Evolutionary conservation across 371 early-diverging fungal species (phyloP).

Genomic region (Zancudomyces culisetae): DNA sequence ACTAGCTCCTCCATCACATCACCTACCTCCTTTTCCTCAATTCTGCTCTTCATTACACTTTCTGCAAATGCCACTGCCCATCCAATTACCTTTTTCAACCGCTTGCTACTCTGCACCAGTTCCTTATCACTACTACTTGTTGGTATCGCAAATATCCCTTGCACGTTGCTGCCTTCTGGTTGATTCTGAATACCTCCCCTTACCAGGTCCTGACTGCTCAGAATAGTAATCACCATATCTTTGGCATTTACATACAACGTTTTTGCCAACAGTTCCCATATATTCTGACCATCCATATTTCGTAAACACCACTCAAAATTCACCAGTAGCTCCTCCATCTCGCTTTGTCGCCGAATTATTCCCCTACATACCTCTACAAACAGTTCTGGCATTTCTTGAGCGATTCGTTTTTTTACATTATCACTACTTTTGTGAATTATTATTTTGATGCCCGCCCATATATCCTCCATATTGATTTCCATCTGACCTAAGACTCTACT

Average conservation of each 20-base stretch:
- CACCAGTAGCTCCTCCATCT: not conserved
- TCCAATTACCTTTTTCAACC: not conserved
- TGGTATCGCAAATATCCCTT: no score
- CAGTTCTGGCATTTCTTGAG: not conserved
- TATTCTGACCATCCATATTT: not conserved
- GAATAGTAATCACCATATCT: not conserved
- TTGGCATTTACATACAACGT: not conserved
- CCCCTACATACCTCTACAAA: not conserved
- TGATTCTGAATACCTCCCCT: not conserved
- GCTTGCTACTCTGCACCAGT: not conserved
- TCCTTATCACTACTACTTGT: not conserved
- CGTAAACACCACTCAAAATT: not conserved
- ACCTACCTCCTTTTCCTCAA: no score
- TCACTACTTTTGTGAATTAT: not conserved
- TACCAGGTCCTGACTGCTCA: not conserved
- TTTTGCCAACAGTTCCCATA: conserved; percentile 1
- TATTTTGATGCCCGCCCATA: not conserved
- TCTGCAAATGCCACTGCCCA: not conserved
- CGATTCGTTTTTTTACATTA: not conserved
- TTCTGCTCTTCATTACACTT: not conserved
- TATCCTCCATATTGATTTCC: not conserved
- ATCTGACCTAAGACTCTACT: not conserved
- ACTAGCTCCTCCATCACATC: not conserved
- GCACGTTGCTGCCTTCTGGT: not conserved
- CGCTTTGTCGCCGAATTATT: not conserved